Conservation (phyloP, 1,139 yeast genomes). For the Pichiaceae sp. region DNA sequence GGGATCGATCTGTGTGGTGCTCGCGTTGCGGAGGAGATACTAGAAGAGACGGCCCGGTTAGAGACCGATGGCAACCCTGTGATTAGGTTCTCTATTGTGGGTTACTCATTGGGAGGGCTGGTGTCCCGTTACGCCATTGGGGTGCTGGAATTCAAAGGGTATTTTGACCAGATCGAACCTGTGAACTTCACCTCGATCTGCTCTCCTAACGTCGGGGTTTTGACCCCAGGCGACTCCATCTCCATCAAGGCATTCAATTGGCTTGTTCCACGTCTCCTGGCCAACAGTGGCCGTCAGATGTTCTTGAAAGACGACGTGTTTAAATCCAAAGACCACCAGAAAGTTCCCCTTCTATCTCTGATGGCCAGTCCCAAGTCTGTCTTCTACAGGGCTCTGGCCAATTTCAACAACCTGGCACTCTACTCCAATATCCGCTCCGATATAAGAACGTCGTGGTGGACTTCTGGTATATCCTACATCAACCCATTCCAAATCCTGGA, state of each 20-base stretch:
- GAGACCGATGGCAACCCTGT: conserved; percentile 20
- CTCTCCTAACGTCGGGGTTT: conserved; percentile 75
- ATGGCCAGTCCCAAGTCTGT: conserved; percentile 49
- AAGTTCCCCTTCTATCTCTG: conserved; percentile 48
- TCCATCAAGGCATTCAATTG: conserved; percentile 41
- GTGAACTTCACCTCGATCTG: conserved; percentile 69
- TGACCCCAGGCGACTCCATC: conserved; percentile 49
- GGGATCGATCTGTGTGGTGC: conserved; percentile 82
- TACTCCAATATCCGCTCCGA: conserved; percentile 77
- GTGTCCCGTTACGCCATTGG: conserved; percentile 75
- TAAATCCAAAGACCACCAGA: conserved; percentile 5
- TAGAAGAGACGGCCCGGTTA: conserved; percentile 33
- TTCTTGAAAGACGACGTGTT: conserved; percentile 45
- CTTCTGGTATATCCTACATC: conserved; percentile 55
- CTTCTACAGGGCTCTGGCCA: conserved; percentile 46
- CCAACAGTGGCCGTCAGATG: conserved; percentile 65
- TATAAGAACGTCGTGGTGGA: conserved; percentile 75
- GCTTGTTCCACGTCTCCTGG: conserved; percentile 54
- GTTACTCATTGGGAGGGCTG: conserved; percentile 80
- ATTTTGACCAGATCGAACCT: conserved; percentile 37
- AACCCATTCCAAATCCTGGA: conserved; percentile 51
- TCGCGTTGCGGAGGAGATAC: conserved; percentile 63
- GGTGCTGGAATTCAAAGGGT: conserved; percentile 43
- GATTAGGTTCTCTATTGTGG: conserved; percentile 57
- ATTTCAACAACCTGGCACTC: conserved; percentile 44